Evolutionary conservation across 768 basidiomycete genomes (phyloP), one percentile per base, ranked within the genome.

Genomic region (Podaxis sp.): DNA sequence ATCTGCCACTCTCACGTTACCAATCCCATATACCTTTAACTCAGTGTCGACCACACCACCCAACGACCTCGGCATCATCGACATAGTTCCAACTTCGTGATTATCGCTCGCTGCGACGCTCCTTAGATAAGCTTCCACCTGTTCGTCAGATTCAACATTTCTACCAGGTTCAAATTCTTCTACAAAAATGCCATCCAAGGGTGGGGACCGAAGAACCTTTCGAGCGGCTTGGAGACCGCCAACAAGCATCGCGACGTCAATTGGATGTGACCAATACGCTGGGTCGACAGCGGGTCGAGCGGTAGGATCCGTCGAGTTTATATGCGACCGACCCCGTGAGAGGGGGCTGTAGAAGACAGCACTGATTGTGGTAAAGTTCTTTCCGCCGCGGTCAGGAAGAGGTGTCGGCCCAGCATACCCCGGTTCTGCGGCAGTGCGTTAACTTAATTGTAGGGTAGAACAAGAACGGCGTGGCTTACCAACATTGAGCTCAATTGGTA

Each of bases 211-310:
- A 0, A 75, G 69, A 66, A 75, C 72, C 57, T 59, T 68, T 17
- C 75, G 68, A 3, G 68, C 71, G 37, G 75, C 71, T 57, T 77
- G 70, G 36, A 75, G 65, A 1, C 70, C 72, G 25, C 69, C 73
- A 17, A 75, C 70, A 22, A 77, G 73, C 2, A 73, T 63, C 1
- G 71, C 67, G 9, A 73, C 59, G 61, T 78, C 77, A 13, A 73
- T 51, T 1, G 73, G 71, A 56, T 76, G 74, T 0, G 71, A 57
- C 64, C 76, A 75, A 61, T 78, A 85, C 46, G 79, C 79, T 0
- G 84, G 82, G 67, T 86, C 79, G 64, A 85, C 82, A 3, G 70
- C 67, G 0, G 85, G 83, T 24, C 73, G 64, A n/a, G 70, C 68
- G 63, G 76, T 76, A 1, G 78, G 73, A 66, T 77, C 68, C 5